Conservation (phyloP, 345 rosid genomes). For the Theobroma cacao region DNA sequence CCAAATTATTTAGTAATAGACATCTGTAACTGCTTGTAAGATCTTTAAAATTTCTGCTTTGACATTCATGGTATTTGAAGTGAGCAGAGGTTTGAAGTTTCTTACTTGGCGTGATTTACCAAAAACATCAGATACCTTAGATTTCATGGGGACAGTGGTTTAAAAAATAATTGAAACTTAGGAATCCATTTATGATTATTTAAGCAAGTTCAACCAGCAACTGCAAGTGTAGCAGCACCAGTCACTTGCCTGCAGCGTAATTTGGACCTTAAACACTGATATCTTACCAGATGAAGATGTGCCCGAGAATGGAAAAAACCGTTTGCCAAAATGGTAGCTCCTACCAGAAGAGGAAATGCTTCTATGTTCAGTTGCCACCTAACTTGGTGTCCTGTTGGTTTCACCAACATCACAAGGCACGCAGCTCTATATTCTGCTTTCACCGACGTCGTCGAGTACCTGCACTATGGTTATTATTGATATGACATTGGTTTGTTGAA, state of each 20-base stretch:
- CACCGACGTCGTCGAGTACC: background rate
- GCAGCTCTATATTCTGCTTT: background rate
- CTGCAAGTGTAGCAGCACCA: background rate
- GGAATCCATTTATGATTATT: background rate
- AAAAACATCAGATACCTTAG: background rate
- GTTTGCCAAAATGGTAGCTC: background rate
- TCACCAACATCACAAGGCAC: constrained; percentile 7
- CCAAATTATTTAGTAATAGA: background rate
- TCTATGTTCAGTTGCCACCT: background rate
- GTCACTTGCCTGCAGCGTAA: background rate
- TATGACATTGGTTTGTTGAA: background rate
- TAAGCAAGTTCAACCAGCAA: background rate
- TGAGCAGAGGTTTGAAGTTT: background rate
- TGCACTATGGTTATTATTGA: background rate
- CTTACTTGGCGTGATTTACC: background rate
- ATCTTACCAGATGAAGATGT: background rate
- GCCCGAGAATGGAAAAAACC: background rate
- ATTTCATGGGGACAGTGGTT: background rate
- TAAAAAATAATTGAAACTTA: background rate
- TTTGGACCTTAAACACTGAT: background rate
- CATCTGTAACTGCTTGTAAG: background rate
- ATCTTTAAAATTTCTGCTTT: background rate
- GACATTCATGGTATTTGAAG: background rate
- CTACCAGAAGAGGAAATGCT: background rate
- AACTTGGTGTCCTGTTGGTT: constrained; percentile 1